These are phyloP conservation scores for Wickerhamomyces bisporus DNA, from an alignment of 805 yeast species.

Conservation along the genomic window DNA sequence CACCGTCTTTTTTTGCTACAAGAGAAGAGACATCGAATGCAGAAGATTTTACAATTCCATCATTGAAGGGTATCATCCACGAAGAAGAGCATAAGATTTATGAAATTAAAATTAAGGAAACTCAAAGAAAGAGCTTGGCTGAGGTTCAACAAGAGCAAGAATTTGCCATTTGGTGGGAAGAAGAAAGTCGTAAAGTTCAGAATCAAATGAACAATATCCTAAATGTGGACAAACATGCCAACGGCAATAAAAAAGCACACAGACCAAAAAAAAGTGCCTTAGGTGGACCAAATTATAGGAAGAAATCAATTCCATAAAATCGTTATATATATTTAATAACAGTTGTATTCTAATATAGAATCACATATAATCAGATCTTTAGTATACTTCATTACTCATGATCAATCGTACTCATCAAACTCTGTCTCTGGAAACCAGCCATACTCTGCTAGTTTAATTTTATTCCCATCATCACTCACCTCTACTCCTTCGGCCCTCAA, in stretches of 20 bases:
- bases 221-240: neutral
- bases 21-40: slow-evolving; percentile 14
- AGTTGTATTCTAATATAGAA: no score
- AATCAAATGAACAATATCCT: slow-evolving; percentile 22
- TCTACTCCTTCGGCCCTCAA: slow-evolving; percentile 46
- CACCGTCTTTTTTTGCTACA: slow-evolving; percentile 16
- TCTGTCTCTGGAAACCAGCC: slow-evolving; percentile 67
- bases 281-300: slow-evolving; percentile 1
- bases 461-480: slow-evolving; percentile 20
- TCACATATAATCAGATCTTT: no score
- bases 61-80: slow-evolving; percentile 40
- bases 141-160: slow-evolving; percentile 80
- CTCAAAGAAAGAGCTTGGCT: slow-evolving; percentile 42
- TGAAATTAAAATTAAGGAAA: slow-evolving; percentile 23
- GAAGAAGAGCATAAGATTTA: slow-evolving; percentile 40
- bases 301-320: slow-evolving; percentile 15
- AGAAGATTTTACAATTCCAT: slow-evolving; percentile 18
- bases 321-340: no score
- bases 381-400: no score
- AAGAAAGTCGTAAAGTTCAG: slow-evolving; percentile 67
- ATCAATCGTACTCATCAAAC: slow-evolving; percentile 19
- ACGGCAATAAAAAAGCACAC: slow-evolving; percentile 2
- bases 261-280: no score
- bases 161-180: slow-evolving; percentile 85
- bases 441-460: slow-evolving; percentile 37